These are phyloP conservation scores for Centella asiatica DNA, from an alignment of 129 eudicot genomes.

Conservation along the genomic window DNA sequence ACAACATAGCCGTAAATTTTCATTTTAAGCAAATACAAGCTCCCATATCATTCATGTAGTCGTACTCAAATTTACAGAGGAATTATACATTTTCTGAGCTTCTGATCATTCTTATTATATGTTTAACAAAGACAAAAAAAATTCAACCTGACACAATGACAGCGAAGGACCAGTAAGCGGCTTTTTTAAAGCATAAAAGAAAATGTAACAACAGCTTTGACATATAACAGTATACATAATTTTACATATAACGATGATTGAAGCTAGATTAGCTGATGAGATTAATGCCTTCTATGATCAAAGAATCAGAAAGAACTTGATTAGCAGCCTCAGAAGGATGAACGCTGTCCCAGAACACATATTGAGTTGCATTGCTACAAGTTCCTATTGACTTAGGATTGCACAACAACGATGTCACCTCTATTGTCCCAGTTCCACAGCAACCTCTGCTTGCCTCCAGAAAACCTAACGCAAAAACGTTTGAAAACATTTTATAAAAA, in stretches of 20 bases:
- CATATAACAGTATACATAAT: background rate
- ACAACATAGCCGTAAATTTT: no score
- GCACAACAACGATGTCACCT: conserved; percentile 65
- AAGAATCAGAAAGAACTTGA: conserved; percentile 63
- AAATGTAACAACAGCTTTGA: background rate
- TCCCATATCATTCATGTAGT: no score
- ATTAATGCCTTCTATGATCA: conserved; percentile 55
- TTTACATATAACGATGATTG: background rate
- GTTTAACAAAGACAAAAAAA: background rate
- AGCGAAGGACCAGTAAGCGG: background rate
- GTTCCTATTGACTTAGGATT: conserved; percentile 80
- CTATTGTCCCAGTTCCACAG: conserved; percentile 88
- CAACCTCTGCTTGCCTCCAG: conserved; percentile 78
- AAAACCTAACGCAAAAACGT: conserved; percentile 37
- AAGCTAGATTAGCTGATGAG: conserved; percentile 56
- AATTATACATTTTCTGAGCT: no score
- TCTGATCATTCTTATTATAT: no score
- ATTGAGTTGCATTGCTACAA: conserved; percentile 64
- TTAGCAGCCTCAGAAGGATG: conserved; percentile 90
- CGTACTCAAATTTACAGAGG: no score
- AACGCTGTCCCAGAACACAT: conserved; percentile 90
- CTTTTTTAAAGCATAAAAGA: background rate
- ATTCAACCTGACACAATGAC: background rate
- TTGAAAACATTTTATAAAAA: background rate
- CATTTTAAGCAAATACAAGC: no score